A percentile compares a stretch with the other conserved stretches of the same genome.
Conservation (phyloP, 176 grass and related monocot species). For the Hordeum marinum region DNA sequence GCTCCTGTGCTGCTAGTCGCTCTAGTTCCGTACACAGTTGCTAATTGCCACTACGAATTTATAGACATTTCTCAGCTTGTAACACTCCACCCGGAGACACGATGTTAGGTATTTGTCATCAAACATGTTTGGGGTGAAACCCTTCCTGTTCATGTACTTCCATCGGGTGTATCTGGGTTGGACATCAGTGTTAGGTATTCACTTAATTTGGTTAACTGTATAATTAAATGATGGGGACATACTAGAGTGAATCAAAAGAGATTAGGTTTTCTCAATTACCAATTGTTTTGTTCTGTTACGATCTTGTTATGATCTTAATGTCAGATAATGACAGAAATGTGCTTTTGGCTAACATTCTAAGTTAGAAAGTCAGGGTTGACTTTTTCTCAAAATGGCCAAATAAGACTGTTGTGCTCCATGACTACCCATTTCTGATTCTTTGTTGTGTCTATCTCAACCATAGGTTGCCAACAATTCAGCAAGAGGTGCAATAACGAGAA, state of each 20-base stretch:
- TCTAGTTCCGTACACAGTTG: too few species aligned
- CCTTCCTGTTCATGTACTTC: not conserved
- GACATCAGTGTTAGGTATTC: not conserved
- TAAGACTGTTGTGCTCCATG: not conserved
- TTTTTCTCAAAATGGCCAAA: not conserved
- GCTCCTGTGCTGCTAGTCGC: too few species aligned
- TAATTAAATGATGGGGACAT: not conserved
- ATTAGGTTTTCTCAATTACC: not conserved
- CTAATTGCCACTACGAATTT: too few species aligned
- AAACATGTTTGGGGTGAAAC: not conserved
- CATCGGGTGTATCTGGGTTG: not conserved
- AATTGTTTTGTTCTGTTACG: not conserved
- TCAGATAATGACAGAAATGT: not conserved
- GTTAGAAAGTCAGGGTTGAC: not conserved
- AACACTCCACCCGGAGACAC: too few species aligned
- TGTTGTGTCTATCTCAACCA: slow-evolving; percentile 20
- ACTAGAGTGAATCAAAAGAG: not conserved
- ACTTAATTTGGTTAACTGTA: not conserved
- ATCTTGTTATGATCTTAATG: not conserved
- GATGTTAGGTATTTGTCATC: too few species aligned
- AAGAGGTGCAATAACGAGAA: slow-evolving; percentile 91
- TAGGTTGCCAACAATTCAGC: slow-evolving; percentile 92
- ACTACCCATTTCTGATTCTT: slow-evolving; percentile 7
- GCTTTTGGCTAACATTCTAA: too few species aligned
- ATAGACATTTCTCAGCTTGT: too few species aligned